Evolutionary conservation across 106 monocot genomes (phyloP).

Genomic region (Dendrobium officinale): DNA sequence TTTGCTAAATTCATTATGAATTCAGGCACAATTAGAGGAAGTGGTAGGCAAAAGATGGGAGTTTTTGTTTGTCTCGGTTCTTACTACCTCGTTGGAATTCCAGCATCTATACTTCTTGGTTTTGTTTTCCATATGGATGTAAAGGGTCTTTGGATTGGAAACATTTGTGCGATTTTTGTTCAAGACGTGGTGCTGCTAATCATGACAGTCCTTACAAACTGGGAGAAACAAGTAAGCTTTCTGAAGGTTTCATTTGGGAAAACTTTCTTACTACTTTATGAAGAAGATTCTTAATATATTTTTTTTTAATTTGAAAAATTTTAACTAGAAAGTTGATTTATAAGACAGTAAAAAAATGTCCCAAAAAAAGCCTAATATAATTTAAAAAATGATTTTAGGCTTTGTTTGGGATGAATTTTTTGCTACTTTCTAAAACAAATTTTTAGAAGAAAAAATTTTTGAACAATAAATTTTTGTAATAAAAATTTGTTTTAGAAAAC

Average conservation of each 20-base stretch:
- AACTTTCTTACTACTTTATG: no score
- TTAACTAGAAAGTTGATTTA: not conserved
- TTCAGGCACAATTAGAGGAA: slow-evolving; percentile 43
- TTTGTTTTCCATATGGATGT: slow-evolving; percentile 33
- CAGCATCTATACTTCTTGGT: slow-evolving; percentile 33
- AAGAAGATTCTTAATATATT: not conserved
- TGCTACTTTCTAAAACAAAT: no score
- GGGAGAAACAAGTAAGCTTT: slow-evolving; percentile 1
- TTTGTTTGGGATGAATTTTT: no score
- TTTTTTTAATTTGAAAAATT: not conserved
- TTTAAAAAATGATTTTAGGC: no score
- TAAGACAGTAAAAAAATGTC: not conserved
- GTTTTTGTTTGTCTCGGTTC: slow-evolving; percentile 40
- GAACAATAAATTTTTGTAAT: no score
- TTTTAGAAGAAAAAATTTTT: no score
- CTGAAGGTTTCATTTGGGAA: not conserved
- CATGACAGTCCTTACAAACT: not conserved
- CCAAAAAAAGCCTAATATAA: no score
- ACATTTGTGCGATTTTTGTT: slow-evolving; percentile 4
- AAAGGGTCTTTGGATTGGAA: slow-evolving; percentile 18
- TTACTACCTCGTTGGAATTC: slow-evolving; percentile 50
- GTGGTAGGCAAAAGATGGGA: slow-evolving; percentile 42
- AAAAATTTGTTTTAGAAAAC: no score
- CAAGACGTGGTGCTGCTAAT: not conserved
- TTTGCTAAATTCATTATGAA: not conserved